A percentile compares a stretch with the other conserved stretches of the same genome.
Conservation (phyloP, 2,329 filamentous ascomycete genomes). For the Xylariaceae sp. region DNA sequence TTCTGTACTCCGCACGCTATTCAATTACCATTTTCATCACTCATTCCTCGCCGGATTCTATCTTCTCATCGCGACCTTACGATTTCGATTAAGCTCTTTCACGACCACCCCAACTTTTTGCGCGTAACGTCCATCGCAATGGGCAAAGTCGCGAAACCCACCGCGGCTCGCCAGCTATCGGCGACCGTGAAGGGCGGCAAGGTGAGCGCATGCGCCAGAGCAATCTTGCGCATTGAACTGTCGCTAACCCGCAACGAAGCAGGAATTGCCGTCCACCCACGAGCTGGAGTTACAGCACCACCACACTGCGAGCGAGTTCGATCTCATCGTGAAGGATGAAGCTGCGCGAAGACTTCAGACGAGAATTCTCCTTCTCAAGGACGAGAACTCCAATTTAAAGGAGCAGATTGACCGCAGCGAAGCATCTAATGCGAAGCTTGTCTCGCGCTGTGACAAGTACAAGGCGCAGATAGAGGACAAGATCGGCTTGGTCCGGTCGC, state of each 20-base stretch:
- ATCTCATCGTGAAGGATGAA: conserved; percentile 69
- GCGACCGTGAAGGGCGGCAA: conserved; percentile 36
- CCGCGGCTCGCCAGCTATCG: conserved; percentile 26
- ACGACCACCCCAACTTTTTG: background rate
- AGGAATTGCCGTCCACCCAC: conserved; percentile 45
- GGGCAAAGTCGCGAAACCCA: conserved; percentile 27
- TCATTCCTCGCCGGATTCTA: background rate
- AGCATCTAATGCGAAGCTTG: conserved; percentile 29
- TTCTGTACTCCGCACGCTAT: background rate
- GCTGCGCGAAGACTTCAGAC: conserved; percentile 64
- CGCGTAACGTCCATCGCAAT: conserved; percentile 23
- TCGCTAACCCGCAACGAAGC: background rate
- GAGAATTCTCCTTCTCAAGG: conserved; percentile 63
- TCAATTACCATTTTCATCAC: background rate
- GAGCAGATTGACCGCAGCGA: conserved; percentile 46
- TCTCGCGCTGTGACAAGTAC: conserved; percentile 37
- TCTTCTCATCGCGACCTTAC: background rate
- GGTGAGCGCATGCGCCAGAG: conserved; percentile 26
- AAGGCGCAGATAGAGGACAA: conserved; percentile 40
- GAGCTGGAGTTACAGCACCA: conserved; percentile 67
- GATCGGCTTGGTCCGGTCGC: conserved; percentile 39
- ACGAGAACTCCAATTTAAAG: conserved; percentile 67
- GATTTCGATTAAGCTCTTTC: background rate
- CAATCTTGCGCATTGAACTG: background rate
- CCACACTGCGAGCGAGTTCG: conserved; percentile 56